Evolutionary conservation across 495 filamentous ascomycete species (phyloP).

Genomic region (Penicillium coffeae): DNA sequence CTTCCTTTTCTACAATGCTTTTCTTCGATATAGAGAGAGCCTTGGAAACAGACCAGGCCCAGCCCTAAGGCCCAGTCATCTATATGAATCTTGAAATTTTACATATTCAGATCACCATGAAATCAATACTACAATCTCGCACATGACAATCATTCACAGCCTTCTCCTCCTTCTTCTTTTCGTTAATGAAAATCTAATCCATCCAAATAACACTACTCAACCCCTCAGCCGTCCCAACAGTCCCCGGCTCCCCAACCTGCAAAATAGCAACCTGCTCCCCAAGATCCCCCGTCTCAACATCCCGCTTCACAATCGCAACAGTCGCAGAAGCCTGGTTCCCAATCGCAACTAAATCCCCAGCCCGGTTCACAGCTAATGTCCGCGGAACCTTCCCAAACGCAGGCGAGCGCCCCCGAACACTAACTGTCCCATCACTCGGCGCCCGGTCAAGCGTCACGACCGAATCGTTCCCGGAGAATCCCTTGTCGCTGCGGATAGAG

Average conservation of each 20-base stretch:
- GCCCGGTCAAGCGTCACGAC: constrained; percentile 31
- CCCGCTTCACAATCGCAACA: constrained; percentile 57
- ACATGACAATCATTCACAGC: too few relatives aligned
- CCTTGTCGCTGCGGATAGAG: constrained; percentile 41
- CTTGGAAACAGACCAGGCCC: background rate
- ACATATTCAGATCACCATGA: too few relatives aligned
- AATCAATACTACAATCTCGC: too few relatives aligned
- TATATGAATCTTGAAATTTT: too few relatives aligned
- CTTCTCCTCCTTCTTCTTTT: too few relatives aligned
- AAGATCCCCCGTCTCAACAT: constrained; percentile 52
- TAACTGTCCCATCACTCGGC: constrained; percentile 43
- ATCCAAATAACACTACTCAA: constrained; percentile 61
- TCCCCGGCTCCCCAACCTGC: constrained; percentile 30
- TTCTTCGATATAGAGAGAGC: background rate
- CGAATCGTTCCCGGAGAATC: constrained; percentile 31
- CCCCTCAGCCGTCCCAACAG: constrained; percentile 38
- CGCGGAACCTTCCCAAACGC: constrained; percentile 59
- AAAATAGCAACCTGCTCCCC: constrained; percentile 45
- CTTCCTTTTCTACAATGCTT: background rate
- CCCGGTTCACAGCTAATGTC: constrained; percentile 62
- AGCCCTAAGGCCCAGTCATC: too few relatives aligned
- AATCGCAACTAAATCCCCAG: constrained; percentile 57
- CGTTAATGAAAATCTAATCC: too few relatives aligned
- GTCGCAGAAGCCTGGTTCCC: constrained; percentile 57
- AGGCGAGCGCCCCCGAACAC: constrained; percentile 46